Percentiles rank a stretch among this genome's conserved stretches.
phyloP scores from a whole-genome alignment of 108 stramenopile genomes.

The Tribonema minus region DNA sequence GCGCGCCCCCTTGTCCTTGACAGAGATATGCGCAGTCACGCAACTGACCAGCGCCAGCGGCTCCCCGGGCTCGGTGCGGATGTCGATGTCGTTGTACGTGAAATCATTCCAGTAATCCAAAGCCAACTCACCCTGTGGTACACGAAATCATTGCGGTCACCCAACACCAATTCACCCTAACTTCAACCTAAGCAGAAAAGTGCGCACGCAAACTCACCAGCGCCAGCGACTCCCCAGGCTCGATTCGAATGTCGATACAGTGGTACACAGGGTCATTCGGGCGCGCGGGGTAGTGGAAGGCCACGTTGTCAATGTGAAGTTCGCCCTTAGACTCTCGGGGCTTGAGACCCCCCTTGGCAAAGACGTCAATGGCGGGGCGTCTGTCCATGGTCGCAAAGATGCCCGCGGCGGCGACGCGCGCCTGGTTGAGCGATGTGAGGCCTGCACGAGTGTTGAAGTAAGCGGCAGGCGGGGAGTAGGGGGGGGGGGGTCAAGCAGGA shows the following conservation, averaged over 20 bases:
- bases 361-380: conserved; percentile 20
- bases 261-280: conserved; percentile 13
- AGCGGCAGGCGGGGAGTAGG: too few relatives aligned
- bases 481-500: too few relatives aligned
- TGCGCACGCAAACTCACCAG: too few relatives aligned
- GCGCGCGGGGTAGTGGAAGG: conserved; percentile 29
- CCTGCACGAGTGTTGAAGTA: conserved; percentile 35
- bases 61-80: conserved; percentile 19
- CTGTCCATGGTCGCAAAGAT: conserved; percentile 31
- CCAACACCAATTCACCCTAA: too few relatives aligned
- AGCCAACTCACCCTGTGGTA: too few relatives aligned
- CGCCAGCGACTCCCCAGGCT: conserved; percentile 52
- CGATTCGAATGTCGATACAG: background rate
- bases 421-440: conserved; percentile 7
- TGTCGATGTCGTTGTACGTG: background rate
- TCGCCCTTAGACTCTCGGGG: conserved; percentile 1
- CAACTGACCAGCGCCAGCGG: conserved; percentile 62
- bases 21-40: too few relatives aligned
- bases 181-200: too few relatives aligned
- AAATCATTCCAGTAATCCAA: too few relatives aligned
- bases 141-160: too few relatives aligned
- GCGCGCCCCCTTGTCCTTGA: too few relatives aligned
- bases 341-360: conserved; percentile 4
- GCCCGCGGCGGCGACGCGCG: conserved; percentile 9
- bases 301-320: conserved; percentile 13